A percentile compares a stretch with the other conserved stretches of the same genome.
phyloP scores from a whole-genome alignment of 2,329 filamentous ascomycete species.

The Xylaria hypoxylon region DNA sequence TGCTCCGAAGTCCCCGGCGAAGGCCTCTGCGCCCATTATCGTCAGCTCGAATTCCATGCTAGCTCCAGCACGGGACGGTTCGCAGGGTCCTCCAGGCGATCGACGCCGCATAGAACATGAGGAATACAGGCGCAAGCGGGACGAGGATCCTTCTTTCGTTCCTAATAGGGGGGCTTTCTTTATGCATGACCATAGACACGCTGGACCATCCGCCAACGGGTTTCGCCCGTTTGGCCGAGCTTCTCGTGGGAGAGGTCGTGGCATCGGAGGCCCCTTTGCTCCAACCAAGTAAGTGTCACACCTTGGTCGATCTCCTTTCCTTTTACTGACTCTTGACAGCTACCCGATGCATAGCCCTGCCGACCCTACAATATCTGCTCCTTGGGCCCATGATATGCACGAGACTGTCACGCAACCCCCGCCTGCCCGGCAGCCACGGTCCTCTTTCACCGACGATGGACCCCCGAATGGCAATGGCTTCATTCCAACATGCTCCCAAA shows the following conservation, averaged over 20 bases:
- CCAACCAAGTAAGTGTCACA: slow-evolving; percentile 71
- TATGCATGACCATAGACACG: slow-evolving; percentile 91
- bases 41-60: slow-evolving; percentile 64
- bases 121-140: slow-evolving; percentile 87
- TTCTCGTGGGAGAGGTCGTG: slow-evolving; percentile 70
- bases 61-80: slow-evolving; percentile 55
- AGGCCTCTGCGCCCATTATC: slow-evolving; percentile 62
- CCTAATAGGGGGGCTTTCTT: slow-evolving; percentile 96
- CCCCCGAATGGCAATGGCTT: slow-evolving; percentile 66
- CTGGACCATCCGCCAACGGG: slow-evolving; percentile 80
- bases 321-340: slow-evolving; percentile 43
- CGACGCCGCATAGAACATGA: slow-evolving; percentile 87
- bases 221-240: slow-evolving; percentile 79
- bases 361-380: slow-evolving; percentile 76
- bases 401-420: slow-evolving; percentile 69
- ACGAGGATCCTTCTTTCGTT: slow-evolving; percentile 91
- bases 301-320: slow-evolving; percentile 15
- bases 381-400: slow-evolving; percentile 96
- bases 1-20: slow-evolving; percentile 53
- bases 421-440: slow-evolving; percentile 56
- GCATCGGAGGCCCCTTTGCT: slow-evolving; percentile 66
- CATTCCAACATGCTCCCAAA: slow-evolving; percentile 68
- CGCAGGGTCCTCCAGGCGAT: slow-evolving; percentile 72
- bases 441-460: slow-evolving; percentile 60
- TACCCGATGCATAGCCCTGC: slow-evolving; percentile 59